These are phyloP conservation scores for Chlorella ohadii DNA, from an alignment of 139 green algal genomes.

Conservation along the genomic window DNA sequence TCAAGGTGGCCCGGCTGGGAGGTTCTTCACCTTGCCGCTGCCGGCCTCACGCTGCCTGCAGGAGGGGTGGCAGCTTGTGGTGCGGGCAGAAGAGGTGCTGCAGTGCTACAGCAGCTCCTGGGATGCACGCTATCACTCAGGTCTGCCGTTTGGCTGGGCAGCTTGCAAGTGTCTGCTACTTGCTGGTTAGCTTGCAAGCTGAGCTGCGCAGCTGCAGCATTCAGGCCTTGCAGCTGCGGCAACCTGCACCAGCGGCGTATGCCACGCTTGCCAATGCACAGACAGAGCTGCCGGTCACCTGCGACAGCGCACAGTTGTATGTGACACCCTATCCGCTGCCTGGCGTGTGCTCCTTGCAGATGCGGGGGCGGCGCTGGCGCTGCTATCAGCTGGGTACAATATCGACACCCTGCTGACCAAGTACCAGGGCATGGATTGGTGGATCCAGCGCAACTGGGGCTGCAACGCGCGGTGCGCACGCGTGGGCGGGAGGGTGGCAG, in stretches of 20 bases:
- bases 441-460: slow-evolving; percentile 38
- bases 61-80: slow-evolving; percentile 30
- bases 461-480: slow-evolving; percentile 38
- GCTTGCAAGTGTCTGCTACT: no score
- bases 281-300: no score
- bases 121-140: slow-evolving; percentile 43
- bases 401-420: slow-evolving; percentile 53
- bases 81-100: slow-evolving; percentile 23
- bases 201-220: no score
- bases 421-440: slow-evolving; percentile 62
- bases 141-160: neutral
- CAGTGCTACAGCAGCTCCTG: slow-evolving; percentile 42
- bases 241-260: no score
- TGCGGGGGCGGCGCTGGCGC: slow-evolving; percentile 40
- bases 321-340: no score
- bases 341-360: slow-evolving; percentile 17
- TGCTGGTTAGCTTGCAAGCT: no score
- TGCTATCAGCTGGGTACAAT: slow-evolving; percentile 48
- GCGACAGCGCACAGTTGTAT: no score
- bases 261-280: no score
- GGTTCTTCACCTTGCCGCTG: no score
- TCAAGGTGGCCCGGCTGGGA: no score
- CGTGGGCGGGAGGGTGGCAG: no score
- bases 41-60: neutral
- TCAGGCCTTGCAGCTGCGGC: no score